Evolutionary conservation across 441 rosid genomes (phyloP).

Genomic region (Hura crepitans): DNA sequence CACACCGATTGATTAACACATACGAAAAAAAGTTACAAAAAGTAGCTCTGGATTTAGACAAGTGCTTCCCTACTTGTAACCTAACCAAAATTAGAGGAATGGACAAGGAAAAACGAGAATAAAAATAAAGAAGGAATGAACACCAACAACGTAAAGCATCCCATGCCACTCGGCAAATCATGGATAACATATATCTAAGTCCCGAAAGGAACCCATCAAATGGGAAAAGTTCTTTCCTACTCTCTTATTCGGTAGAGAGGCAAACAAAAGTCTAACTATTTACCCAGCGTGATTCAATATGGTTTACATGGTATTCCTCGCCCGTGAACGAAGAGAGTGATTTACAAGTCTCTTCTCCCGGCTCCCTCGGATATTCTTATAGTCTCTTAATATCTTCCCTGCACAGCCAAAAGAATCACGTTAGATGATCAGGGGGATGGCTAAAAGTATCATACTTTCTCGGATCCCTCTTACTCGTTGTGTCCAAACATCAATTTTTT

Average conservation of each 20-base stretch:
- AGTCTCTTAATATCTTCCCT: conserved; percentile 35
- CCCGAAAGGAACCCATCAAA: neutral
- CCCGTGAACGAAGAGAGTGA: neutral
- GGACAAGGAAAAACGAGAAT: too few species aligned
- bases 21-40: too few species aligned
- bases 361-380: neutral
- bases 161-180: too few species aligned
- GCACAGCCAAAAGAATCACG: conserved; percentile 21
- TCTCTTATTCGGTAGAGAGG: neutral
- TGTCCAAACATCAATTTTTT: neutral
- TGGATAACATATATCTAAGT: too few species aligned
- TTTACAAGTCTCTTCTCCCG: neutral
- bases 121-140: too few species aligned
- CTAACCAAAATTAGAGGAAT: too few species aligned
- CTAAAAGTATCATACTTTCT: neutral
- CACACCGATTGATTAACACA: neutral
- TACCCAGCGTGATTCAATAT: neutral
- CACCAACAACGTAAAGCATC: too few species aligned
- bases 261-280: neutral
- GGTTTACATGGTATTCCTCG: neutral
- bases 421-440: neutral
- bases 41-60: too few species aligned
- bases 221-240: neutral
- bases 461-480: too few species aligned
- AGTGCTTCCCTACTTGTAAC: too few species aligned